phyloP scores from a whole-genome alignment of 2,329 filamentous ascomycete genomes.

The Cordyceps javanica region DNA sequence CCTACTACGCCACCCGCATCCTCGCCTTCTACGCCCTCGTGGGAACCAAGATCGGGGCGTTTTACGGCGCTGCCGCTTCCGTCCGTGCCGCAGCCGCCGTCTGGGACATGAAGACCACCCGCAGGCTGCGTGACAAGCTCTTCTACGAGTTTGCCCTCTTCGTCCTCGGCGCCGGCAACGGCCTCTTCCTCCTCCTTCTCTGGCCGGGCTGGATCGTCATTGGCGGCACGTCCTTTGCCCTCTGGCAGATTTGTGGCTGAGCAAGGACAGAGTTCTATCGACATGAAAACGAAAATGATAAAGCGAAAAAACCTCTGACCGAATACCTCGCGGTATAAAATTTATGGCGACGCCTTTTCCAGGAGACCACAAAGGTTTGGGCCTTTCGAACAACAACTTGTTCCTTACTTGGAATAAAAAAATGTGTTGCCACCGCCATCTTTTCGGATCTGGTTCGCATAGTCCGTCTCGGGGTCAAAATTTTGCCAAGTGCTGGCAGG shows the following conservation, averaged over 20 bases:
- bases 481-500: slow-evolving; percentile 94
- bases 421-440: slow-evolving; percentile 89
- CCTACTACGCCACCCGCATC: slow-evolving; percentile 21
- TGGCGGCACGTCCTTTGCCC: slow-evolving; percentile 27
- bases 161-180: slow-evolving; percentile 45
- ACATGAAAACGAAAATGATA: slow-evolving; percentile 1
- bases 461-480: slow-evolving; percentile 86
- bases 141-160: slow-evolving; percentile 47
- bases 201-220: slow-evolving; percentile 53
- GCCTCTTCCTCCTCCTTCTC: slow-evolving; percentile 44
- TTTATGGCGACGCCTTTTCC: neutral
- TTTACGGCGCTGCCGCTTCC: slow-evolving; percentile 25
- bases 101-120: slow-evolving; percentile 33
- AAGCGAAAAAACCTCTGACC: neutral
- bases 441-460: slow-evolving; percentile 68
- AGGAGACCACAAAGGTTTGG: neutral
- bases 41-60: slow-evolving; percentile 24
- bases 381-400: neutral
- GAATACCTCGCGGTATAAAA: neutral
- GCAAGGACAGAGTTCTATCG: neutral
- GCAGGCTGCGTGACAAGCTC: slow-evolving; percentile 38
- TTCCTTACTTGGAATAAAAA: slow-evolving; percentile 59
- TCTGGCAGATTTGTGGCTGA: slow-evolving; percentile 31
- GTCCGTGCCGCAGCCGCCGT: slow-evolving; percentile 21
- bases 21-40: slow-evolving; percentile 22